Evolutionary conservation across 2,329 filamentous ascomycete genomes (phyloP), one percentile per base, ranked within the genome.

Genomic region (Lasiodiplodia theobromae): DNA sequence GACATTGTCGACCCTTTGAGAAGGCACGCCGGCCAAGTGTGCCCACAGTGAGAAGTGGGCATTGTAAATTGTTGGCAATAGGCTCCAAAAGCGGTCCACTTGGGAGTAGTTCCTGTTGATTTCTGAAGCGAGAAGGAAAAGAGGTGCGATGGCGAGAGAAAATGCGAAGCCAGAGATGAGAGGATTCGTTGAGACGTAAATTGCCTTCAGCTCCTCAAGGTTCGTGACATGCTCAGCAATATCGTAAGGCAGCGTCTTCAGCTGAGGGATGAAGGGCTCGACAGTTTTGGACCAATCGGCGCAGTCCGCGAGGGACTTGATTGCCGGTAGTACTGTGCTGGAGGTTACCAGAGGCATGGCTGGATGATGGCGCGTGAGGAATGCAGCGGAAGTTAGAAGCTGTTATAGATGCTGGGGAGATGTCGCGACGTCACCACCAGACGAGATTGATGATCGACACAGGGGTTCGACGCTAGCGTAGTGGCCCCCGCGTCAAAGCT

Each of bases 91-190:
- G 60, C 96, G 89, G 79, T 99, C 96, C 52, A 99, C 91, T 81
- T 99, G 96, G n/a, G 94, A 97, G 79, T 94, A 97, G 80, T 99
- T 99, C 75, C 87, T 88, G 81, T 96, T 98, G 82, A 93, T 81
- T 80, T 98, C 95, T 0, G 94, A 92, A 5, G 89, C 83, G 38
- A 95, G 76, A 28, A 97, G 83, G 74, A 96, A 92, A 34, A 96
- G 75, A 5, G 86, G 86, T 1, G 89, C 89, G n/a, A 97, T 79
- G 51, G 89, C 85, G 21, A 97, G 73, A 2, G 92, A 91, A 66
- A 92, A 87, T 0, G 88, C 90, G 71, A 96, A 86, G 2, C 88
- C 92, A 0, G 88, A 89, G 34, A 97, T 85, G 52, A 97, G 83
- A 0, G 96, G 96, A 77, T 99, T 98, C 21, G 95, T 98, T 58